Evolutionary conservation across 495 filamentous ascomycete genomes (phyloP), one percentile per base, ranked within the genome.

Genomic region (Usnea hakonensis): DNA sequence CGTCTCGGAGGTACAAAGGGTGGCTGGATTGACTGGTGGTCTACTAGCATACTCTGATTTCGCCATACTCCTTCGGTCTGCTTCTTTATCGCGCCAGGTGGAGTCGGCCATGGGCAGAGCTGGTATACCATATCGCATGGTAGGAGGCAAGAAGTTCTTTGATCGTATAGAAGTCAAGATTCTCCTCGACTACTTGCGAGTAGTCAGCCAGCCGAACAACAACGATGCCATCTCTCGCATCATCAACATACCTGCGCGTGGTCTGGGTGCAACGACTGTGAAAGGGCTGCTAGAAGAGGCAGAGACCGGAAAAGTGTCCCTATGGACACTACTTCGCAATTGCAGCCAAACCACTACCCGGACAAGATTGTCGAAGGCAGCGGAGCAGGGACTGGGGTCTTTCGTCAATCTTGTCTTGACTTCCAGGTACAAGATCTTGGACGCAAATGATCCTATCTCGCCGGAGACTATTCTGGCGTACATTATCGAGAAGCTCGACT

Each of bases 111-210:
- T 97, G 64, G 91, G 90, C 5, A 91, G 88, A 69, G 84, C 85
- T 11, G 95, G 95, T 1, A 84, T 99, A 36, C 81, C 91, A 0
- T 99, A 99, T 73, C 85, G 85, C 36, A 97, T 97, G 95, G 89
- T 97, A 55, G 95, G 89, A 68, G 95, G 95, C 0, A 82, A 85
- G 37, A 86, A 87, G 60, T 99, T 99, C 74, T 99, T 93, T 68
- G 95, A 99, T 66, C 84, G 95, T 53, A 79, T 83, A 14, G 95
- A 99, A 74, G 87, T 99, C 69, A 97, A 95, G 71, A 82, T 87
- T 5, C 71, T 97, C 2, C 72, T 99, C 10, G 91, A 97, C 71
- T 97, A 99, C 72, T 76, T 97, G 28, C 81, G 91, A 33, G 87
- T 95, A 8, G 82, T 96, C 40, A 85, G 87, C 70, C 90, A 95